A percentile compares a stretch with the other conserved stretches of the same genome.
These are phyloP conservation scores for Coniochaeta sp. DNA, from an alignment of 2,329 filamentous ascomycete species.

Conservation along the genomic window DNA sequence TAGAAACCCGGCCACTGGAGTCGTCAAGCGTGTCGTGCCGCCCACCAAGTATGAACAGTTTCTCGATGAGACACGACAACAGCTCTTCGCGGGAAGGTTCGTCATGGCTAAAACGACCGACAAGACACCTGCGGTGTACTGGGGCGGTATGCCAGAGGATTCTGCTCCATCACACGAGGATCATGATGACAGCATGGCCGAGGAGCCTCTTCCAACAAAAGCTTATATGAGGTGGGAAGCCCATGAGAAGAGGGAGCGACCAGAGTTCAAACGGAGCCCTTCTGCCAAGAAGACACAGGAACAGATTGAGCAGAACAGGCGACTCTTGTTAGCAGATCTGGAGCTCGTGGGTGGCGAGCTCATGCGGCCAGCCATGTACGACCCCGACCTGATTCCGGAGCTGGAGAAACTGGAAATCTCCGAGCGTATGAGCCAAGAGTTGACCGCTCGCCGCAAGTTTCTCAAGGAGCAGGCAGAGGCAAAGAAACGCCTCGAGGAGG, in stretches of 20 bases:
- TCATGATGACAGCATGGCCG: neutral
- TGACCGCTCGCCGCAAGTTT: constrained; percentile 11
- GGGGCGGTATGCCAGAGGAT: neutral
- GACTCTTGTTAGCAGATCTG: neutral
- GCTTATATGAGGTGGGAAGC: neutral
- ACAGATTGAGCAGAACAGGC: neutral
- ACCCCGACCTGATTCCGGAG: neutral
- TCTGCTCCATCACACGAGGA: neutral
- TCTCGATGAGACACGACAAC: neutral
- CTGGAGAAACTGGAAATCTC: too few relatives aligned
- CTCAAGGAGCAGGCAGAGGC: constrained; percentile 9
- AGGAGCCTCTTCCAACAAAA: neutral
- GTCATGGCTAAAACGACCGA: neutral
- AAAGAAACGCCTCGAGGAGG: constrained; percentile 2
- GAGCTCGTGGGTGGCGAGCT: too few relatives aligned
- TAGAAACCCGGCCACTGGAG: neutral
- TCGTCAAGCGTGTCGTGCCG: neutral
- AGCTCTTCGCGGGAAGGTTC: neutral
- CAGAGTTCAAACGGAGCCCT: neutral
- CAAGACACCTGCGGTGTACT: neutral
- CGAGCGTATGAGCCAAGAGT: too few relatives aligned
- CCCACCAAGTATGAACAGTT: constrained; percentile 1
- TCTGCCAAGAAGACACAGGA: neutral
- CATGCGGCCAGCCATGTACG: too few relatives aligned
- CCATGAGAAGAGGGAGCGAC: too few relatives aligned